Conservation (phyloP, 169 alveolate genomes). For the Cryptosporidium muris region DNA sequence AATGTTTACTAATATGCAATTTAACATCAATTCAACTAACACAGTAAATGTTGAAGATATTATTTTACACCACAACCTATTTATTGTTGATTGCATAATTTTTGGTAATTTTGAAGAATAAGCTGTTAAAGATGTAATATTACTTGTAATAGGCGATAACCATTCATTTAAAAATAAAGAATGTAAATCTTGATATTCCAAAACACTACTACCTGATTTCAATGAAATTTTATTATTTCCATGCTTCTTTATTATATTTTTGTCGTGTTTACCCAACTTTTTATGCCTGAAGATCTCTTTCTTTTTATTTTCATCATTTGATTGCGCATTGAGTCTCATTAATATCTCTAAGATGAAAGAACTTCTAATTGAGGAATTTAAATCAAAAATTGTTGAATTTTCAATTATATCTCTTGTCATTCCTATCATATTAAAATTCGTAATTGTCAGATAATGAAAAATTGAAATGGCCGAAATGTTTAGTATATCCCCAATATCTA, state of each 20-base stretch:
- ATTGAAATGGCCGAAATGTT: no score
- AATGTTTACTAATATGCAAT: slow-evolving; percentile 40
- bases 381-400: slow-evolving; percentile 11
- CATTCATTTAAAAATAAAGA: slow-evolving; percentile 40
- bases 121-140: slow-evolving; percentile 26
- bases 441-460: no score
- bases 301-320: neutral
- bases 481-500: no score
- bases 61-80: slow-evolving; percentile 20
- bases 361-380: slow-evolving; percentile 3
- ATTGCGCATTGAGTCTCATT: slow-evolving; percentile 1
- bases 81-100: slow-evolving; percentile 17
- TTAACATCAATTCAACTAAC: slow-evolving; percentile 17
- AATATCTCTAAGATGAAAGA: slow-evolving; percentile 44
- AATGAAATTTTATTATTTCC: neutral
- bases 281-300: neutral
- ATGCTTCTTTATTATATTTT: neutral
- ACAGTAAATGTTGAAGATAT: slow-evolving; percentile 9
- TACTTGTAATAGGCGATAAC: slow-evolving; percentile 58
- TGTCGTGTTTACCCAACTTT: neutral
- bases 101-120: slow-evolving; percentile 65
- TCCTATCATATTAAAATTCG: no score
- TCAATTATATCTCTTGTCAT: no score
- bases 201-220: neutral
- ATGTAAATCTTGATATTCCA: neutral